These are phyloP conservation scores for Pseudogymnoascus sp. DNA, from an alignment of 2,329 filamentous ascomycete species.

Conservation along the genomic window DNA sequence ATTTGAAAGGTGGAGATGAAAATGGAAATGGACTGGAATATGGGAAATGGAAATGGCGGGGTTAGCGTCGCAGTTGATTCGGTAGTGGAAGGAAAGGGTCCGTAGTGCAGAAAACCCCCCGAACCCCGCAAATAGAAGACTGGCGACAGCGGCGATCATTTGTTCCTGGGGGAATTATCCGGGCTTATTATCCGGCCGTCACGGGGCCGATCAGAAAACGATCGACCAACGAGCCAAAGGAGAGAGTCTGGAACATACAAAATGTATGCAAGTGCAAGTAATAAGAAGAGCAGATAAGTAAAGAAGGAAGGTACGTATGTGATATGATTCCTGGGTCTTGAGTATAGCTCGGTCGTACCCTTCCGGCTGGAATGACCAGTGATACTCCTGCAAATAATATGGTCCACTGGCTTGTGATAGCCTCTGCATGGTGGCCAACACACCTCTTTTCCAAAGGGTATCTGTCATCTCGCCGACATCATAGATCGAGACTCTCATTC, in stretches of 20 bases:
- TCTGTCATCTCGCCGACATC: too few relatives aligned
- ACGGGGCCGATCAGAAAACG: neutral
- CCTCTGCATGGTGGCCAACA: too few relatives aligned
- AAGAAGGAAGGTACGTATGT: neutral
- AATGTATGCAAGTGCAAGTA: neutral
- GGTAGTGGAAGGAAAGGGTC: neutral
- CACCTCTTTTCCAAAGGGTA: too few relatives aligned
- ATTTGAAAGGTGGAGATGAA: neutral
- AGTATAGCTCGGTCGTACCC: neutral
- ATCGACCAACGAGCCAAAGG: neutral
- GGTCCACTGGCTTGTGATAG: too few relatives aligned
- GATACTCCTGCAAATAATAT: neutral
- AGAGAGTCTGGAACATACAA: neutral
- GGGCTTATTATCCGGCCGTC: neutral
- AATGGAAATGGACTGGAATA: neutral
- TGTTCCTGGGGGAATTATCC: neutral
- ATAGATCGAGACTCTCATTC: too few relatives aligned
- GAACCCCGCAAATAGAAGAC: neutral
- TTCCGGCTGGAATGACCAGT: neutral
- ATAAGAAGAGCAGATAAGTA: neutral
- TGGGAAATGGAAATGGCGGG: neutral
- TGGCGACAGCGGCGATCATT: neutral
- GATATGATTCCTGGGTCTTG: neutral
- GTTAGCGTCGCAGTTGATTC: neutral
- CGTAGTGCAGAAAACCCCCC: neutral